These are phyloP conservation scores for Jatropha multifida DNA, from an alignment of 441 rosid genomes.

Conservation along the genomic window DNA sequence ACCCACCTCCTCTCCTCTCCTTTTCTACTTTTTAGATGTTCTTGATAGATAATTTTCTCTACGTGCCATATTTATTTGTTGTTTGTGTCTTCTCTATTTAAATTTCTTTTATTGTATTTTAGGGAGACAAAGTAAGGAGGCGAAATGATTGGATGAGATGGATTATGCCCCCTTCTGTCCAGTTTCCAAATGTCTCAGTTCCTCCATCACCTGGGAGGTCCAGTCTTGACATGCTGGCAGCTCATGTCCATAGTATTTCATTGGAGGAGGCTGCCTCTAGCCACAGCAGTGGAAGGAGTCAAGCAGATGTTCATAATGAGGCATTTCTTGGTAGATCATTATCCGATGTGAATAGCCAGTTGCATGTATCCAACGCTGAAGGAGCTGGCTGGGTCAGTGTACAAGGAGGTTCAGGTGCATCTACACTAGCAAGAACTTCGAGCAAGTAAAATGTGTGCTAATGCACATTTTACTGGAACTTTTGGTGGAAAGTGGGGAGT, in stretches of 20 bases:
- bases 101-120: slow-evolving; percentile 12
- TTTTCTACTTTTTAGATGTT: neutral
- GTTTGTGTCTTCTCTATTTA: neutral
- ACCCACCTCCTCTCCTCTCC: too few species aligned
- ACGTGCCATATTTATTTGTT: neutral
- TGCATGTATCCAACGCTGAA: slow-evolving; percentile 24
- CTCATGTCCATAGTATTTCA: slow-evolving; percentile 39
- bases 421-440: slow-evolving; percentile 15
- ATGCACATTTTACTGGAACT: slow-evolving; percentile 18
- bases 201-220: slow-evolving; percentile 34
- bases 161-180: slow-evolving; percentile 47
- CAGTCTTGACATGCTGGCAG: slow-evolving; percentile 33
- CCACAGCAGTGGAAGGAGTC: slow-evolving; percentile 31
- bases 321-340: slow-evolving; percentile 31
- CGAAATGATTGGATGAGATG: slow-evolving; percentile 60
- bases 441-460: slow-evolving; percentile 24
- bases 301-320: slow-evolving; percentile 23
- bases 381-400: slow-evolving; percentile 20
- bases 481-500: slow-evolving; percentile 21
- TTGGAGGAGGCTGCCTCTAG: slow-evolving; percentile 38
- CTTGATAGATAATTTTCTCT: neutral
- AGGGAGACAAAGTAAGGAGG: slow-evolving; percentile 77
- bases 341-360: slow-evolving; percentile 38
- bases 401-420: slow-evolving; percentile 20
- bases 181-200: slow-evolving; percentile 30